Evolutionary conservation across 2,329 filamentous ascomycete genomes (phyloP), one percentile per base, ranked within the genome.

Genomic region (Triangularia verruculosa): DNA sequence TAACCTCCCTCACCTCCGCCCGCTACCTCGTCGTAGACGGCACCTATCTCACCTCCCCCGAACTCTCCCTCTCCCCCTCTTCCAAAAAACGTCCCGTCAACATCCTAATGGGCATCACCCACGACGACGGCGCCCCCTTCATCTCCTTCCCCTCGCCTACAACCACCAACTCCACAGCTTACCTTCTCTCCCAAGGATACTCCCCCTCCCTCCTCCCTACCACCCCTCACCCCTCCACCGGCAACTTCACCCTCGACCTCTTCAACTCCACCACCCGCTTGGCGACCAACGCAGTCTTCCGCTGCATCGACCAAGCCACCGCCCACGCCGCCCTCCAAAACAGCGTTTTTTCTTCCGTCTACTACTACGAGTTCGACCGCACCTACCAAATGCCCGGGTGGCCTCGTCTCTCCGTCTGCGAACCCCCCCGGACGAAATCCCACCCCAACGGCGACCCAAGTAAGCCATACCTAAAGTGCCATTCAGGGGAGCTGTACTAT

Each of bases 321-420:
- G 81, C 81, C 6, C 82, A 81, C 69, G 77, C 82, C 0, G 83
- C 80, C 2, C 74, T 80, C 0, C 63, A 70, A 15, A 79, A 77
- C 15, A 73, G 75, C 2, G 78, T 80, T 0, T 82, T 86, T 69
- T 72, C 77, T 27, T 73, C 76, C 22, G 76, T 84, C 0, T 87
- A 83, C 71, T 86, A 81, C 71, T 88, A 88, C 73, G 82, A 87
- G 70, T 83, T 87, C 68, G 82, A 86, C 64, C 80, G 85, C 53
- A 82, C 81, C 0, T 84, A 83, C 68, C 78, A 79, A 62, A 81
- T 79, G 1, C 80, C 80, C 57, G 81, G 82, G 34, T 86, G 83
- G 30, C 85, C 86, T 56, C 75, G 78, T 20, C 77, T 83, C 2
- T 81, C 83, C 52, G 76, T 81, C 0, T 83, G 81, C 78, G 80